Conservation (phyloP, 306 rosid genomes). For the Psophocarpus tetragonolobus region DNA sequence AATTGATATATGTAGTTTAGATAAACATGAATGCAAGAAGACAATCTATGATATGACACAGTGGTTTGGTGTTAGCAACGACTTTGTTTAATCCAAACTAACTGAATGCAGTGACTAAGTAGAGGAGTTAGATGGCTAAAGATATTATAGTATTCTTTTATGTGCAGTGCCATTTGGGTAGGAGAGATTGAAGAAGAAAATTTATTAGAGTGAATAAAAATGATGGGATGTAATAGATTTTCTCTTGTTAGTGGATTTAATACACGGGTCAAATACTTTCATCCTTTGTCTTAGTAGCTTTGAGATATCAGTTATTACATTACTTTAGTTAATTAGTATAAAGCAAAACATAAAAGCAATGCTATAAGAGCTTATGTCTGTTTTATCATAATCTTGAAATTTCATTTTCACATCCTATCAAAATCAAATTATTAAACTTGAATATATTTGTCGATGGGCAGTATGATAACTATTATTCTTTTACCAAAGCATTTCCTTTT, state of each 20-base stretch:
- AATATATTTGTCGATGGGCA: slow-evolving; percentile 9
- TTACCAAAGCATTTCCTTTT: not conserved
- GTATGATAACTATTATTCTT: not conserved
- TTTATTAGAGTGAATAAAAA: slow-evolving; percentile 24
- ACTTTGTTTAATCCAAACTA: not conserved
- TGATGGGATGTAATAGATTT: slow-evolving; percentile 16
- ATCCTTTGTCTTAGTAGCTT: slow-evolving; percentile 1
- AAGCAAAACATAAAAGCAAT: slow-evolving; percentile 24
- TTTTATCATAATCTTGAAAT: not conserved
- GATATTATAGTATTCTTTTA: not conserved
- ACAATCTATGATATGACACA: not conserved
- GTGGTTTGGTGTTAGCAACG: not conserved
- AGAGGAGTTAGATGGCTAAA: not conserved
- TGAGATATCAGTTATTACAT: slow-evolving; percentile 26
- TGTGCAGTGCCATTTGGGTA: not conserved
- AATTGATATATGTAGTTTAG: too few species aligned
- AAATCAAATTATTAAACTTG: slow-evolving; percentile 20
- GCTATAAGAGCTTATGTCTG: not conserved
- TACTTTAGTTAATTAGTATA: slow-evolving; percentile 17
- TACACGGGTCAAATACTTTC: slow-evolving; percentile 24
- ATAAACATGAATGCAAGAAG: slow-evolving; percentile 5
- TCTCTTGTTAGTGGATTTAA: slow-evolving; percentile 35
- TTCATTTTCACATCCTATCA: slow-evolving; percentile 25
- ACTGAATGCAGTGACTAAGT: slow-evolving; percentile 10
- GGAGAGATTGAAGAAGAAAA: not conserved